Base-by-base conservation (phyloP, 768 basidiomycete species). In the Tylopilus cervinicoccineus region DNA sequence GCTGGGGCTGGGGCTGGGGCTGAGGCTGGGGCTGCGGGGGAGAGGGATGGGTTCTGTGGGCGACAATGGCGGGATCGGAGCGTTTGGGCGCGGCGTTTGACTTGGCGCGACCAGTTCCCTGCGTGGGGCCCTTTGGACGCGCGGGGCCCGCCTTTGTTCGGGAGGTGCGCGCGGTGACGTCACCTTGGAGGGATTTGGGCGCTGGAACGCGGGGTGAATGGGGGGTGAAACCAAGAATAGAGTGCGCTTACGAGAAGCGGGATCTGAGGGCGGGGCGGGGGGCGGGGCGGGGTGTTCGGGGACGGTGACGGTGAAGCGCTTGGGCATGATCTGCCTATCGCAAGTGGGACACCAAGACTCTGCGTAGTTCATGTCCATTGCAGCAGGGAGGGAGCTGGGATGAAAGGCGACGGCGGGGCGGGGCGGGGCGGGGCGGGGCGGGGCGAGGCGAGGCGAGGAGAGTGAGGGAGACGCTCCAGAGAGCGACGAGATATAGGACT, bases 331-430 rank as follows among this genome's bases (percentile, higher is more conserved):
- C 54, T 84, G 83, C 56, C 79, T 73, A 59, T 82, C 78, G 73
- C 89, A 92, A 60, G 79, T 80, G 42, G 86, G 85, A 76, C 88
- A 91, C 84, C 85, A 92, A 47, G 81, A 72, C 53, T 83, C 76
- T 70, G 88, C 87, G 70, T 82, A 74, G 60, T 70, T 62, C 54
- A 64, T 57, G 51, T 61, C 70, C 58, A 67, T 70, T 42, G 54
- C 6, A 49, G 53, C 50, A 53, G 48, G 38, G 48, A 50, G 43
- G 50, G 44, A 13, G 32, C 56, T 10, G 34, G 51, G 20, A 61
- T 51, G 57, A 51, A 29, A 32, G 42, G 38, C 11, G 39, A 45
- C 28, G 29, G 46, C 47, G 52, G 55, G 34, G 34, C 34, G 14
- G 14, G 45, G 47, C 63, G 59, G 61, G 55, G 61, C 60, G 31